Evolutionary conservation across 441 rosid genomes (phyloP).

Genomic region (Jatropha multifida): DNA sequence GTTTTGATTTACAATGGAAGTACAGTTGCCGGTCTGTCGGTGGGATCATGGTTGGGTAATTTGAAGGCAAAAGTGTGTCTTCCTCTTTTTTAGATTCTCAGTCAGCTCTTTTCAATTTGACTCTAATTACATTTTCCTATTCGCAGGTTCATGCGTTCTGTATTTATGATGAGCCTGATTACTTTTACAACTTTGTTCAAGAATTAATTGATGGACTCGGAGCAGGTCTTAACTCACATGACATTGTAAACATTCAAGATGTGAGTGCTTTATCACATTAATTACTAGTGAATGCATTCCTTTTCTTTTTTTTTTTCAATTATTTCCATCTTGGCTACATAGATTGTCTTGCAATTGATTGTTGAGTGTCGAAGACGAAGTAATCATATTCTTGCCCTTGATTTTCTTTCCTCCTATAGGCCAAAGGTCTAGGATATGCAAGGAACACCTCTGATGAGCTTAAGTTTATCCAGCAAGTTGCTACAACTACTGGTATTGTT

Average conservation of each 20-base stretch:
- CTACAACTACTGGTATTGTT: constrained; percentile 71
- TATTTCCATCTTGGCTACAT: not conserved
- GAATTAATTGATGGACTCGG: constrained; percentile 75
- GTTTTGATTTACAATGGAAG: constrained; percentile 63
- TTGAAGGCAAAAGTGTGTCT: constrained; percentile 75
- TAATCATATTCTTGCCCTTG: constrained; percentile 1
- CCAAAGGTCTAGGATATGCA: constrained; percentile 88
- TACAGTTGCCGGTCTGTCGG: constrained; percentile 83
- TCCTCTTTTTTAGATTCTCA: constrained; percentile 15
- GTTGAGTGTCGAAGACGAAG: not conserved
- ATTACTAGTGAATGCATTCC: not conserved
- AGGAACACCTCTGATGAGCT: constrained; percentile 78
- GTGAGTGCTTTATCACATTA: constrained; percentile 44
- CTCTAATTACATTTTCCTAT: constrained; percentile 19
- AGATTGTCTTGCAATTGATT: not conserved
- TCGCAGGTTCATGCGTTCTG: constrained; percentile 91
- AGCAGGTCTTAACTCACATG: constrained; percentile 69
- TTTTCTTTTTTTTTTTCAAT: not conserved
- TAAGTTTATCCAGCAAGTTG: constrained; percentile 74
- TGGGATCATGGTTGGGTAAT: constrained; percentile 74
- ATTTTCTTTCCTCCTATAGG: constrained; percentile 39
- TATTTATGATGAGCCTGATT: constrained; percentile 90
- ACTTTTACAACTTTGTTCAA: constrained; percentile 85
- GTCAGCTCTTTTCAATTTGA: constrained; percentile 6
- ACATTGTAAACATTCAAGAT: constrained; percentile 64